Evolutionary conservation across 2,329 filamentous ascomycete genomes (phyloP).

Genomic region (Ascocoryne sarcoides): DNA sequence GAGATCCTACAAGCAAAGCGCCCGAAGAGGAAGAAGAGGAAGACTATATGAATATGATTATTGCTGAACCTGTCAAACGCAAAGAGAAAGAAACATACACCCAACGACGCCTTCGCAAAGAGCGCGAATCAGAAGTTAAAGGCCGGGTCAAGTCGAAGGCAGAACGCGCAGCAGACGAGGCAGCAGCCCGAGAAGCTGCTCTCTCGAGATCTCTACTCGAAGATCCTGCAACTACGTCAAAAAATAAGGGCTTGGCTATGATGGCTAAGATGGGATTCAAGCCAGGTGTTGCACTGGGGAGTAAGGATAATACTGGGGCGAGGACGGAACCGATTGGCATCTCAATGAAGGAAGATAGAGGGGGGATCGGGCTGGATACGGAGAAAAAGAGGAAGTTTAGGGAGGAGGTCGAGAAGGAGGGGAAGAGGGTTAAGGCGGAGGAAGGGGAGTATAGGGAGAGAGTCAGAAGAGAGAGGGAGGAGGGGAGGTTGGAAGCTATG

Average conservation of each 20-base stretch:
- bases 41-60: slow-evolving; percentile 96
- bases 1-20: slow-evolving; percentile 7
- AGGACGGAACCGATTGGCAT: slow-evolving; percentile 66
- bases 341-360: slow-evolving; percentile 67
- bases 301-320: slow-evolving; percentile 35
- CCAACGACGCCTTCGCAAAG: slow-evolving; percentile 37
- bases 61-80: slow-evolving; percentile 52
- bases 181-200: slow-evolving; percentile 62
- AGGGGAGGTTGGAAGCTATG: slow-evolving; percentile 57
- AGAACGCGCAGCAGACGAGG: slow-evolving; percentile 68
- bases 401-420: slow-evolving; percentile 49
- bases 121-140: slow-evolving; percentile 58
- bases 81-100: slow-evolving; percentile 51
- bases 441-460: slow-evolving; percentile 67
- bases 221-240: slow-evolving; percentile 36
- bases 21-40: slow-evolving; percentile 62
- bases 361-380: slow-evolving; percentile 74
- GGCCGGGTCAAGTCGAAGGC: slow-evolving; percentile 69
- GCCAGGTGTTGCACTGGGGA: slow-evolving; percentile 65
- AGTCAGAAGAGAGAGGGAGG: slow-evolving; percentile 61
- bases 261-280: slow-evolving; percentile 95
- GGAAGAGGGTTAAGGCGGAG: slow-evolving; percentile 54
- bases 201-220: slow-evolving; percentile 63
- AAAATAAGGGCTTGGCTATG: slow-evolving; percentile 87
- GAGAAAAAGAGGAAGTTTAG: slow-evolving; percentile 71